Evolutionary conservation across 2,329 filamentous ascomycete genomes (phyloP).

Genomic region (Dendryphion nanum): DNA sequence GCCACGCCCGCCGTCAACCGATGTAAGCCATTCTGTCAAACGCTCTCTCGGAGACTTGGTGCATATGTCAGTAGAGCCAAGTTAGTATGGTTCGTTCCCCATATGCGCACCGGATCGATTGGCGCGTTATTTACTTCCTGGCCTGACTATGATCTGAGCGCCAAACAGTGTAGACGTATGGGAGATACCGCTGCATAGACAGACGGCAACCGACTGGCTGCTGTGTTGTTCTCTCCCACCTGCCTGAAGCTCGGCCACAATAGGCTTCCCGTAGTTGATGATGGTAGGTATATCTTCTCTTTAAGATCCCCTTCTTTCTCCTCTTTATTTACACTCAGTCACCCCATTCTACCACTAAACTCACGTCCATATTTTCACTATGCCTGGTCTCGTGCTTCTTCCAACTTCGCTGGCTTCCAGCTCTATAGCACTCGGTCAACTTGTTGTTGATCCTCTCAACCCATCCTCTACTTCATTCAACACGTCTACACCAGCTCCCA

Average conservation of each 20-base stretch:
- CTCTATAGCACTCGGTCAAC: slow-evolving; percentile 25
- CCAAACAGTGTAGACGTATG: neutral
- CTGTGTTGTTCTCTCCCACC: slow-evolving; percentile 1
- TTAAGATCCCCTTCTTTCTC: slow-evolving; percentile 1
- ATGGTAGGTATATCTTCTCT: slow-evolving; percentile 5
- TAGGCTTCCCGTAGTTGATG: neutral
- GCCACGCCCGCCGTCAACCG: slow-evolving; percentile 22
- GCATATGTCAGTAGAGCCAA: neutral
- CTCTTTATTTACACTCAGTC: slow-evolving; percentile 1
- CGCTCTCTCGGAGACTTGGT: neutral
- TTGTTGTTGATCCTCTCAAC: slow-evolving; percentile 24
- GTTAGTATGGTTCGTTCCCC: neutral
- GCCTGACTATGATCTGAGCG: slow-evolving; percentile 10
- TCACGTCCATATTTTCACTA: slow-evolving; percentile 5
- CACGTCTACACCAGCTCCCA: slow-evolving; percentile 5
- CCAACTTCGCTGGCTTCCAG: slow-evolving; percentile 21
- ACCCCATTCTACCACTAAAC: slow-evolving; percentile 3
- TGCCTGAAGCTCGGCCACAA: neutral
- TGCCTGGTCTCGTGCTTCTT: slow-evolving; percentile 21
- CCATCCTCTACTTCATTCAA: slow-evolving; percentile 13
- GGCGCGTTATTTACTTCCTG: slow-evolving; percentile 1
- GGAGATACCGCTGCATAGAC: slow-evolving; percentile 3
- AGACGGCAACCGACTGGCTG: slow-evolving; percentile 1
- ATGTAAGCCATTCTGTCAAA: slow-evolving; percentile 5
- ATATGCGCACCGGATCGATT: neutral